Percentiles rank a stretch among this genome's conserved stretches.
phyloP scores from a whole-genome alignment of 768 basidiomycete species.

The Lentinula sp. region DNA sequence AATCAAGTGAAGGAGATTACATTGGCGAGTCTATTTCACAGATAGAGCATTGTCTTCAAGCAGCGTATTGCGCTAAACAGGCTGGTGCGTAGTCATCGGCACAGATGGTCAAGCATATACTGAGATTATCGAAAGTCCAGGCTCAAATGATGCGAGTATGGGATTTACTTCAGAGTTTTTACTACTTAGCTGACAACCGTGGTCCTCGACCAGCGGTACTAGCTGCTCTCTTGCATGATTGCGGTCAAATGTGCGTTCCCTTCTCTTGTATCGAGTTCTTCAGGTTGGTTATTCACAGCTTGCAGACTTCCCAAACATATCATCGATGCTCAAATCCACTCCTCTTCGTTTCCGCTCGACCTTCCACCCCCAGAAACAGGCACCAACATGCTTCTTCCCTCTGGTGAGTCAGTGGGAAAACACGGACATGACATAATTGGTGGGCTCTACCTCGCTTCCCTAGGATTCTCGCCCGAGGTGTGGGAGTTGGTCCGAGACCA shows the following conservation, averaged over 20 bases:
- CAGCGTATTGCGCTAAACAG: neutral
- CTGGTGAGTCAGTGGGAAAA: neutral
- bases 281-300: neutral
- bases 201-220: neutral
- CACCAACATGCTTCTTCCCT: neutral
- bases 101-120: neutral
- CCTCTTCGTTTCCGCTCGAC: neutral
- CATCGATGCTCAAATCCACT: neutral
- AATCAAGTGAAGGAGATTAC: neutral
- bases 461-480: neutral
- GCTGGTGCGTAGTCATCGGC: neutral
- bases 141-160: neutral
- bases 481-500: constrained; percentile 2
- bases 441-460: neutral
- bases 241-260: constrained; percentile 2
- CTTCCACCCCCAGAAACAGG: neutral
- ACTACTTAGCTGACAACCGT: neutral
- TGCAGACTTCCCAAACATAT: neutral
- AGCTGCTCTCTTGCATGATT: constrained; percentile 1
- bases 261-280: neutral
- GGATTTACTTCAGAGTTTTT: too few species aligned
- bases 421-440: constrained; percentile 1
- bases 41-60: constrained; percentile 4
- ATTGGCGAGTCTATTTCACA: neutral
- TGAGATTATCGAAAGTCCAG: neutral